Evolutionary conservation across 345 rosid species (phyloP), one percentile per base, ranked within the genome.

Genomic region (Excoecaria agallocha): DNA sequence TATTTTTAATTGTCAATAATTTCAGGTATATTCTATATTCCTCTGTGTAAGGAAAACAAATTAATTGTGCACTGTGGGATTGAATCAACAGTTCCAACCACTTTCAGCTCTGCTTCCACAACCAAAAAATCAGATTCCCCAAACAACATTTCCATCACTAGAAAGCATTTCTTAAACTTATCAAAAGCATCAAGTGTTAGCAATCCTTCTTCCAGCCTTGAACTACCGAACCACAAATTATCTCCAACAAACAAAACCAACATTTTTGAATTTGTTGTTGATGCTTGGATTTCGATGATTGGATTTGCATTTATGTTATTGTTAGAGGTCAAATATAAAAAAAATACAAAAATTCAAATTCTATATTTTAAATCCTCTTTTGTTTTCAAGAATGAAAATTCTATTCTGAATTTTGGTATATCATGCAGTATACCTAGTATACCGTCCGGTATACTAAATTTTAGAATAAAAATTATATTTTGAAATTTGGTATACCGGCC

Each of bases 1-100:
- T 41, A 3, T 41, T 3, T 41, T 25, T 78, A 30, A 30, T 77
- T 75, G 71, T 59, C 17, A 30, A 63, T 70, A n/a, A n/a, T n/a
- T n/a, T n/a, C n/a, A n/a, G n/a, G n/a, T n/a, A n/a, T n/a, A n/a
- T n/a, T n/a, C n/a, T n/a, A n/a, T n/a, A n/a, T n/a, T n/a, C n/a
- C n/a, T n/a, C n/a, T n/a, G n/a, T n/a, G n/a, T n/a, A n/a, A n/a
- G n/a, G n/a, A n/a, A n/a, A n/a, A n/a, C n/a, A n/a, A n/a, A n/a
- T n/a, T n/a, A n/a, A n/a, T n/a, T n/a, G n/a, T n/a, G n/a, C 46
- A 15, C 22, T 37, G 22, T 24, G 62, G 62, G 37, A 57, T 57
- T 1, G 62, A 35, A 57, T 22, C 62, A 24, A 30, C 62, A 57
- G 62, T 57, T 57, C 62, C 62, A 8, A 57, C 35, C 12, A 57